Conservation (phyloP, 2,329 filamentous ascomycete genomes). For the Stylonectria norvegica region DNA sequence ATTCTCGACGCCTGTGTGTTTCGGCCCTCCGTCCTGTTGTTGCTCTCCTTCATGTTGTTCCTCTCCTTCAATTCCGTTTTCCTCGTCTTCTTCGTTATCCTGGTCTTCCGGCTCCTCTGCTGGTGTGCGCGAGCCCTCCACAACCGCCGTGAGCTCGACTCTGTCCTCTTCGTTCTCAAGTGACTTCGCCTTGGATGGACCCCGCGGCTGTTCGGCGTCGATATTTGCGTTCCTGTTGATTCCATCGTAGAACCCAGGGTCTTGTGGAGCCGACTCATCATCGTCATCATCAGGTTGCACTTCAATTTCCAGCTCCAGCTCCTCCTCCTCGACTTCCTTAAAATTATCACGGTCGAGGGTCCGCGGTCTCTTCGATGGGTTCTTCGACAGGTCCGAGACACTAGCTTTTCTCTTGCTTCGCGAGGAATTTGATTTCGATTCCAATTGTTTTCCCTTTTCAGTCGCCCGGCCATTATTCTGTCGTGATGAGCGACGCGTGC, state of each 20-base stretch:
- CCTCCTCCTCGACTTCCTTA: neutral
- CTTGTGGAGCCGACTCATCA: slow-evolving; percentile 7
- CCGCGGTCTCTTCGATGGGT: neutral
- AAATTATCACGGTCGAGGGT: neutral
- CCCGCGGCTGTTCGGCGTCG: neutral
- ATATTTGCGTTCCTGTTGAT: slow-evolving; percentile 15
- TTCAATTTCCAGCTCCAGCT: neutral
- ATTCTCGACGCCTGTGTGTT: neutral
- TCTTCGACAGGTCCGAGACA: neutral
- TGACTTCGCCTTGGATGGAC: neutral
- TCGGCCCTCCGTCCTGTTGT: neutral
- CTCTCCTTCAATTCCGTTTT: neutral
- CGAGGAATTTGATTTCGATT: neutral
- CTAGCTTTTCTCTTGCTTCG: slow-evolving; percentile 12
- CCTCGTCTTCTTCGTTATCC: no score
- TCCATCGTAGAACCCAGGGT: slow-evolving; percentile 6
- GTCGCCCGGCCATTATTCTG: no score
- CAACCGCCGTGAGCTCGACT: neutral
- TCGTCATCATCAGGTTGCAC: slow-evolving; percentile 5
- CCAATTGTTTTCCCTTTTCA: neutral
- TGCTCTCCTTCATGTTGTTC: neutral
- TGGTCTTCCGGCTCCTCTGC: no score
- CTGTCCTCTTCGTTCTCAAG: neutral
- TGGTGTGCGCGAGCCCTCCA: no score
- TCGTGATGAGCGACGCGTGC: no score